Base-by-base conservation (phyloP, 192 early-diverging fungal genomes). In the Thamnidium elegans region DNA sequence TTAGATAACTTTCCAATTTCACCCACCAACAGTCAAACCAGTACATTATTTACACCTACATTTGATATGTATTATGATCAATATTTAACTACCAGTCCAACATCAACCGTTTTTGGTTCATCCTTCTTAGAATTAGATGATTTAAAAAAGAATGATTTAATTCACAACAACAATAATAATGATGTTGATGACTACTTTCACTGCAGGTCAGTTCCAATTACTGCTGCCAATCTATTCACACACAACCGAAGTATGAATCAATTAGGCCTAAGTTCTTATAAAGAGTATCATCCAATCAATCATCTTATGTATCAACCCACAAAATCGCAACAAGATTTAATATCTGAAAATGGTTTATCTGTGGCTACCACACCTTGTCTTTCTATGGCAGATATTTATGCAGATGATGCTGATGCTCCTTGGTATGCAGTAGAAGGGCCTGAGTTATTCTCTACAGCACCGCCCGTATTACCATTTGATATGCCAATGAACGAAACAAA, bases 361-460 rank as follows among this genome's bases (percentile, higher is more conserved):
- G 9, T 39, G 31, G 48, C 8, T 36, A 56, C 65, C 13, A 66
- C 53, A 7, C 34, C 44, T 14, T 65, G 52, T 60, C 23, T 50
- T 13, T 55, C 53, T 10, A 58, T 43, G 21, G 43, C 47, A 14
- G 47, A 43, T 23, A 39, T 47, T 1, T 53, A 48, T 30, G 55
- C 39, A 11, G 58, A 60, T 31, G 66, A 68, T 68, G 66, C 50
- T 31, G 67, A 70, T 64, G 68, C 68, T 1, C 68, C 68, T 5
- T 70, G 68, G 68, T 70, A 70, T 44, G 62, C 61, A 26, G 62
- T 67, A 26, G 75, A 74, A 44, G 73, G 75, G 0, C 64, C 71
- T 3, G 69, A 62, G 14, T 42, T 55, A 39, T 73, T 46, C 36
- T 50, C 23, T 58, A 47, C 52, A 65, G 66, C 46, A 58, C 42